Conservation (phyloP, 1,139 yeast species). For the Sugiyamaella paludigena region DNA sequence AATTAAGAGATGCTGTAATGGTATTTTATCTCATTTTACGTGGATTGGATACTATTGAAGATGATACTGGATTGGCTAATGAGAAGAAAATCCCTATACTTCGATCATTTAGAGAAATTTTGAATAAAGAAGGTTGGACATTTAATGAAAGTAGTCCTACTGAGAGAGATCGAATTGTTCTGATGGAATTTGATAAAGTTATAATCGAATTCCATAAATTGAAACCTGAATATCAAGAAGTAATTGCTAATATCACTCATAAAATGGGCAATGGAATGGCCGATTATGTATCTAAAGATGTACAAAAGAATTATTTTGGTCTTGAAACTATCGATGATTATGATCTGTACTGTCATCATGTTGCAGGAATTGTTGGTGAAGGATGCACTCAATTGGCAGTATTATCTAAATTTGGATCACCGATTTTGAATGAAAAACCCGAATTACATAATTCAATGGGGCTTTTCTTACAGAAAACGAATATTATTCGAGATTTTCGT, state of each 20-base stretch:
- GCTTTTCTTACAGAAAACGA: constrained; percentile 87
- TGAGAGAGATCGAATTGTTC: constrained; percentile 78
- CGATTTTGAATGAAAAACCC: constrained; percentile 50
- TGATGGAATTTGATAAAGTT: constrained; percentile 70
- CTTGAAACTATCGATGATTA: constrained; percentile 76
- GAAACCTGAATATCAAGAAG: constrained; percentile 72
- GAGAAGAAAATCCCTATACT: constrained; percentile 70
- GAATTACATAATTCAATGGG: constrained; percentile 85
- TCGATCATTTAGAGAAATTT: constrained; percentile 57
- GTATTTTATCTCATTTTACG: constrained; percentile 80
- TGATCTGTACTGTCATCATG: constrained; percentile 91
- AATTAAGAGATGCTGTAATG: constrained; percentile 73
- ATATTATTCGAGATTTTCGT: constrained; percentile 90
- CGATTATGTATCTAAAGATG: constrained; percentile 76
- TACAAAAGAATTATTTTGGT: constrained; percentile 70
- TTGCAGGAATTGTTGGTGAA: constrained; percentile 97
- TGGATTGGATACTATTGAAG: constrained; percentile 95
- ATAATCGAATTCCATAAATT: constrained; percentile 69
- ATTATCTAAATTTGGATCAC: constrained; percentile 43
- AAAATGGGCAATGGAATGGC: constrained; percentile 99
- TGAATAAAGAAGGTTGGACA: constrained; percentile 70
- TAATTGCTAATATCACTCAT: constrained; percentile 70
- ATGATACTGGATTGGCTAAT: constrained; percentile 84
- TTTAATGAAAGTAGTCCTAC: constrained; percentile 65
- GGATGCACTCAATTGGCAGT: constrained; percentile 78